Evolutionary conservation across 305 asterid genomes (phyloP).

Genomic region (Fraxinus xanthoxyloides): DNA sequence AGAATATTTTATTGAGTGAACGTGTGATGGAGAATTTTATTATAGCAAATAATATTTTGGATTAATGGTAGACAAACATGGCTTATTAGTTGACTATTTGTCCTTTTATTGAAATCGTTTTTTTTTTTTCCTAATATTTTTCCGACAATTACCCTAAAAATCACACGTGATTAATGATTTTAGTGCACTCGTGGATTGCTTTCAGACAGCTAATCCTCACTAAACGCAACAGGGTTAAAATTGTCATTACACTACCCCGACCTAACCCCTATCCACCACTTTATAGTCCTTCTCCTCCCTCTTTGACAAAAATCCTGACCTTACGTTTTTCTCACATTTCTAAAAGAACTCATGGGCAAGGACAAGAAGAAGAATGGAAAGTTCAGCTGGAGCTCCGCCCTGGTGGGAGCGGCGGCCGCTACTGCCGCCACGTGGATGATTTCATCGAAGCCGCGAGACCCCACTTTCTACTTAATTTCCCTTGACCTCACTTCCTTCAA

Average conservation of each 20-base stretch:
- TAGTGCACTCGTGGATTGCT: not conserved
- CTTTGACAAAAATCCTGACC: not conserved
- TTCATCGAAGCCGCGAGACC: constrained; percentile 70
- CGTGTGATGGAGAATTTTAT: no score
- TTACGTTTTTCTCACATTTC: not conserved
- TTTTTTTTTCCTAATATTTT: no score
- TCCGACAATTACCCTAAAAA: not conserved
- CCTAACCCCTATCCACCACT: not conserved
- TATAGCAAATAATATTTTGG: no score
- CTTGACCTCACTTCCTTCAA: constrained; percentile 80
- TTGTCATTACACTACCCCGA: not conserved
- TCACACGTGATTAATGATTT: not conserved
- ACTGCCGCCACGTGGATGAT: constrained; percentile 40
- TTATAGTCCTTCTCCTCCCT: not conserved
- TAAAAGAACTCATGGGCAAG: constrained; percentile 24
- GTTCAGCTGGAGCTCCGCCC: constrained; percentile 81
- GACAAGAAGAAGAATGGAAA: constrained; percentile 2
- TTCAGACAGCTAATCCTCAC: not conserved
- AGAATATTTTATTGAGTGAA: no score
- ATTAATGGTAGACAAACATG: no score
- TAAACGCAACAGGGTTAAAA: not conserved
- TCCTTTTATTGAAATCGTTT: no score
- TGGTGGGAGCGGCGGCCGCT: constrained; percentile 76
- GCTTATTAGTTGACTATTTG: no score
- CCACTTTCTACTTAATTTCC: constrained; percentile 76